Evolutionary conservation across 768 basidiomycete species (phyloP), one percentile per base, ranked within the genome.

Genomic region (Tulasnella sp.): DNA sequence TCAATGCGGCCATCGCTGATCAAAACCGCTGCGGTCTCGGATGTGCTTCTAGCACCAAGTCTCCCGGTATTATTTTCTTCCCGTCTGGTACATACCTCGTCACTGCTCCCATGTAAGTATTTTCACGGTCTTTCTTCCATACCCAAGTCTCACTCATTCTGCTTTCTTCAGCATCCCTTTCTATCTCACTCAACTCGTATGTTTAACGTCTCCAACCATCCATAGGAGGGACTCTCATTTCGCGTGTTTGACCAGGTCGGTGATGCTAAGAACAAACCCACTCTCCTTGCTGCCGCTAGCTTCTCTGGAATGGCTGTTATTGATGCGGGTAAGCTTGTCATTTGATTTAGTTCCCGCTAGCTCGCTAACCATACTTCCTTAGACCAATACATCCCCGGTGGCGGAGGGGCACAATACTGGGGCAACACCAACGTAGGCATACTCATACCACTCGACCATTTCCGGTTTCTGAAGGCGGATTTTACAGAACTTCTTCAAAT

Each of bases 1-100:
- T 83, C 64, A 77, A 83, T 41, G 58, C 34, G n/a, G 82, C 82
- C 46, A 83, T 83, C 12, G n/a, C 76, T 18, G 60, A 50, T 40
- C 79, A 78, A 3, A 60, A 28, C 42, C 72, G 82, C 20, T 83
- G 82, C 54, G 82, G 80, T 37, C 44, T 54, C n/a, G 81, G 73
- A 42, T 82, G 82, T 60, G 42, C 28, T 54, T 69, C 73, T 3
- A 76, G 58, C 50, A 79, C 82, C 12, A 79, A 50, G 11, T 41
- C 80, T 16, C 82, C 82, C 12, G 82, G 77, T 11, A 37, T 83
- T 34, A 80, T 83, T 44, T 83, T 80, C 82, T 83, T 83, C 73
- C 82, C 82, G n/a, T 54, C 76, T 24, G 82, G 82, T 64, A 76
- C 79, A n/a, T 82, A 50, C 42, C 28, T 82, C 75, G 73, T 77